Conservation (phyloP, 2,329 filamentous ascomycete species). For the Curvularia eragrostidis region DNA sequence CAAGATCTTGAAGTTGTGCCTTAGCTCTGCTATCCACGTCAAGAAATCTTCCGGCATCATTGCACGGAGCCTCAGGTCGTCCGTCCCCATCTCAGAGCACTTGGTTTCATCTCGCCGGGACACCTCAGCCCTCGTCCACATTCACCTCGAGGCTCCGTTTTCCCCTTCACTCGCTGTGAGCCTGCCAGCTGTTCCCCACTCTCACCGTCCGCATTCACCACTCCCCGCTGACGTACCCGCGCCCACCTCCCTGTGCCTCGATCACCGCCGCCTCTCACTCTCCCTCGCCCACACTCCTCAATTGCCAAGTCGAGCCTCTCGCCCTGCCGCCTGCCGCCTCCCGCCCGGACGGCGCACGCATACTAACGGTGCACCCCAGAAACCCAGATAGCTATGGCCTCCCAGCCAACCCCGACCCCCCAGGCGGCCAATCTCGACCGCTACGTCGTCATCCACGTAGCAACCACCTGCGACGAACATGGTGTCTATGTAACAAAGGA, state of each 20-base stretch:
- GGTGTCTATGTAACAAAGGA: slow-evolving; percentile 99
- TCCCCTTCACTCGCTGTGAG: slow-evolving; percentile 28
- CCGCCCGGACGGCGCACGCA: background rate
- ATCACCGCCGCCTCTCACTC: slow-evolving; percentile 14
- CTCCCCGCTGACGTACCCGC: slow-evolving; percentile 37
- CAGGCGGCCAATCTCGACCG: slow-evolving; percentile 72
- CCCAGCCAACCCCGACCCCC: slow-evolving; percentile 39
- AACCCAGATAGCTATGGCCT: slow-evolving; percentile 31
- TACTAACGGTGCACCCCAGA: slow-evolving; percentile 5
- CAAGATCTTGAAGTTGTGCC: slow-evolving; percentile 23
- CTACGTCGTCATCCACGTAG: slow-evolving; percentile 97
- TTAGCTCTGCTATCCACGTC: slow-evolving; percentile 42
- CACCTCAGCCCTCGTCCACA: slow-evolving; percentile 23
- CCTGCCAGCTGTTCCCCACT: slow-evolving; percentile 24
- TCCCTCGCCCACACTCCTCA: slow-evolving; percentile 19
- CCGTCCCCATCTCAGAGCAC: slow-evolving; percentile 35
- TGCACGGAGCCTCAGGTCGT: slow-evolving; percentile 38
- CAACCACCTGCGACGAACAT: slow-evolving; percentile 98
- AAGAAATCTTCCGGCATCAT: slow-evolving; percentile 39
- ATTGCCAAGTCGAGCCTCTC: slow-evolving; percentile 10
- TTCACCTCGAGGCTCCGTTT: slow-evolving; percentile 27
- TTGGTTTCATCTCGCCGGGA: slow-evolving; percentile 35
- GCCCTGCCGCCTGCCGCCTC: slow-evolving; percentile 10
- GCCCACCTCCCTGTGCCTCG: slow-evolving; percentile 20
- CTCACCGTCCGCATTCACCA: slow-evolving; percentile 26